A percentile compares a stretch with the other conserved stretches of the same genome.
Conservation (phyloP, 352 stramenopile genomes). For the Pythium phragmitis region DNA sequence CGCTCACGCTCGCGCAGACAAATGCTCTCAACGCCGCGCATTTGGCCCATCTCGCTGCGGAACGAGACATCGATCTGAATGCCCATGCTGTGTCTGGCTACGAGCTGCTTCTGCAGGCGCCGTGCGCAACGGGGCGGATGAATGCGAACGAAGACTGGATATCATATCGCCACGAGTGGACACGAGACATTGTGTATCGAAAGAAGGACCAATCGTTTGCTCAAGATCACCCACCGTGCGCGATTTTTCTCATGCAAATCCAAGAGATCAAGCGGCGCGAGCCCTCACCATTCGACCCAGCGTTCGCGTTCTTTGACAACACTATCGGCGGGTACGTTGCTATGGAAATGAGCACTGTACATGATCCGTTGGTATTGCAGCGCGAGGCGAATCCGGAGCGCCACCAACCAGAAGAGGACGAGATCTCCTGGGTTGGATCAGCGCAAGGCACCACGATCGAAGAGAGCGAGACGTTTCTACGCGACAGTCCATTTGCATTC, state of each 20-base stretch:
- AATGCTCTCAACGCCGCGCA: background rate
- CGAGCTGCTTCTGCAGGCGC: conserved; percentile 12
- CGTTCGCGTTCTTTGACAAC: conserved; percentile 17
- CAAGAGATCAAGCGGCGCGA: conserved; percentile 1
- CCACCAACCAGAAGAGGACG: background rate
- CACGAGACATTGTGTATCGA: conserved; percentile 9
- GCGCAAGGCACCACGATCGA: background rate
- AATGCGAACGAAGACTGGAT: conserved; percentile 22
- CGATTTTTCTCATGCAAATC: conserved; percentile 4
- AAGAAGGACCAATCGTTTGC: conserved; percentile 3
- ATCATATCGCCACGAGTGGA: conserved; percentile 14
- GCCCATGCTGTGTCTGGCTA: background rate
- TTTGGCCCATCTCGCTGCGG: background rate
- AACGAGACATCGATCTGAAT: background rate
- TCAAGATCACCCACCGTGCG: conserved; percentile 17
- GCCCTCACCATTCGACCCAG: background rate
- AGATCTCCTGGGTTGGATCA: background rate
- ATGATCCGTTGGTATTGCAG: background rate
- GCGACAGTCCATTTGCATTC: conserved; percentile 14
- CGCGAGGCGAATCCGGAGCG: background rate
- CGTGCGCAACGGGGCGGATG: conserved; percentile 15
- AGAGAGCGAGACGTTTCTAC: conserved; percentile 3
- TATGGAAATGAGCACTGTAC: background rate
- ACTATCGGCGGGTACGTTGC: conserved; percentile 9
- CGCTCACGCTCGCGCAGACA: background rate